A percentile compares a stretch with the other conserved stretches of the same genome.
Conservation (phyloP, 768 basidiomycete species). For the Lactarius deliciosus region DNA sequence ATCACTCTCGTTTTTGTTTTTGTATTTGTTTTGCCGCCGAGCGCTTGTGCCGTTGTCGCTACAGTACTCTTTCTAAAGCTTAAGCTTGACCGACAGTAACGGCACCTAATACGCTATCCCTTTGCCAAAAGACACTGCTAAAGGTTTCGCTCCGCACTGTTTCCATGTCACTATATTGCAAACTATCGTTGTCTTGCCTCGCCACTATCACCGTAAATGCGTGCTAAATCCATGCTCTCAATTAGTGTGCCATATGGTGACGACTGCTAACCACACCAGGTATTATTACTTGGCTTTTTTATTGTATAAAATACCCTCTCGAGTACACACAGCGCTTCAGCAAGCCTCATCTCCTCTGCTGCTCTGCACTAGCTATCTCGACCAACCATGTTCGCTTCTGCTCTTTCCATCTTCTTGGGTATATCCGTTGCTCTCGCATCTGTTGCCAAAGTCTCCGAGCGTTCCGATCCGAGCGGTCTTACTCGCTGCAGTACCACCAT, state of each 20-base stretch:
- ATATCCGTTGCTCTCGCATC: conserved; percentile 34
- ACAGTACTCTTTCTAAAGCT: background rate
- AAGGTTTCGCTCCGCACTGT: background rate
- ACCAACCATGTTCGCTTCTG: conserved; percentile 24
- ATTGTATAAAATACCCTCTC: background rate
- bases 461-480: conserved; percentile 28
- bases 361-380: background rate
- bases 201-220: background rate
- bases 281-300: background rate
- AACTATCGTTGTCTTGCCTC: background rate
- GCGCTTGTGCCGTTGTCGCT: background rate
- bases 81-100: background rate
- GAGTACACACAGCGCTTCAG: background rate
- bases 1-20: background rate
- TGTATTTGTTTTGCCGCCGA: too few relatives aligned
- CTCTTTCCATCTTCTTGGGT: conserved; percentile 36
- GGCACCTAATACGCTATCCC: background rate
- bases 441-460: conserved; percentile 22
- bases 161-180: background rate
- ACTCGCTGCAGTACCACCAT: conserved; percentile 27
- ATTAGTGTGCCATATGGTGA: background rate
- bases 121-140: background rate
- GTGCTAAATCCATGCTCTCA: background rate
- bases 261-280: background rate
- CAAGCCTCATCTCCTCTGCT: background rate